Evolutionary conservation across 495 filamentous ascomycete species (phyloP), one percentile per base, ranked within the genome.

Genomic region (Letharia lupina): DNA sequence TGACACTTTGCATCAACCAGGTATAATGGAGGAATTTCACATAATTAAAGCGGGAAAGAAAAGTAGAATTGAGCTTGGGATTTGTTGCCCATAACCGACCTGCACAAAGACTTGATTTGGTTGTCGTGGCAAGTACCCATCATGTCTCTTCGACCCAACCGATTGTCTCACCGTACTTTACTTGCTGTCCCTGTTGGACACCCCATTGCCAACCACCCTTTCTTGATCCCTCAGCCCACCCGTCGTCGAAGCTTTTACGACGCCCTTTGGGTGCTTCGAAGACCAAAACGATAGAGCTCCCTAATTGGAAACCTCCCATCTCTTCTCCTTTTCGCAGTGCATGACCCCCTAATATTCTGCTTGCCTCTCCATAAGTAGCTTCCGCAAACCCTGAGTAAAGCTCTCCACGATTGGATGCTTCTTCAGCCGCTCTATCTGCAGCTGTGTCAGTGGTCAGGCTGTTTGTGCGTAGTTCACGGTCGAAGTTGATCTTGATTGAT

Each of bases 231-330:
- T 77, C 77, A 65, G 69, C 72, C 82, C 80, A 84, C 47, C 83
- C 88, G 71, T 83, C 84, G 75, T 89, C 87, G 60, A 87, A 83
- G 61, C 85, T 89, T 63, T 82, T 80, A 44, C 83, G 74, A 48
- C 76, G 75, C 10, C 85, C 84, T 67, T 86, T 86, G 0, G 94
- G 94, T 47, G 93, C 94, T 75, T 99, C 94, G 78, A 99, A 99
- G 7, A 98, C 93, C 42, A 99, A 79, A 45, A 99, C 94, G 66
- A 99, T 88, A 0, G 93, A 93, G 73, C 93, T 97, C 33, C 94
- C 94, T 31, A 99, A 81, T 79, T 94, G 91, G 77, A 99, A 99
- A 0, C 94, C 94, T 35, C 94, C 94, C 91, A 99, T 97, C 76
- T 99, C 95, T 68, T 95, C 93, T 35, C 94, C 94, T 48, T 91